Evolutionary conservation across 495 filamentous ascomycete genomes (phyloP), one percentile per base, ranked within the genome.

Genomic region (Acidiella bohemica): DNA sequence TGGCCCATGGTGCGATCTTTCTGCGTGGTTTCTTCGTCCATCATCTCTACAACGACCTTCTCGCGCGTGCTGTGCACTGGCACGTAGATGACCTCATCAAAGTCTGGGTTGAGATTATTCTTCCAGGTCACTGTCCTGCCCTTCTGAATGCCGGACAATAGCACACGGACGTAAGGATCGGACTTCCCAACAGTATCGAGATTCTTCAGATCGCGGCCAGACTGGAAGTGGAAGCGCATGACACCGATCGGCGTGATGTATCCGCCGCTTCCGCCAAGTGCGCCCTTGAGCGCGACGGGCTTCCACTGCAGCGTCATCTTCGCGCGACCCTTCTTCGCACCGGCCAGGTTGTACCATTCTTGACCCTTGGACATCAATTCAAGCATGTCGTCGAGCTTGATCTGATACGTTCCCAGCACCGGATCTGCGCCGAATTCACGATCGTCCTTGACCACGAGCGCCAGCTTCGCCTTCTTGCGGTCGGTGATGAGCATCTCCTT

Each of bases 401-500:
- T 90, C 53, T 94, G 86, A 57, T 93, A 93, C 13, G 74, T 81
- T 33, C 92, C 90, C 21, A 99, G 55, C 24, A 87, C 69, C 23
- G 82, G 84, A 55, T 99, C 85, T n/a, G 75, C 64, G 17, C 72
- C 61, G 36, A 96, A 57, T 38, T 93, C 88, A 32, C 84, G 72
- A 50, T 96, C 90, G 53, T 99, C 90, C 61, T 93, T 99, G 66
- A 99, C 78, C 13, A 83, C 78, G 36, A 96, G 62, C 39, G 87
- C 92, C 32, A 99, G 69, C 47, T 80, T 86, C 31, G 87, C 86
- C 51, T 66, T 73, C 67, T 87, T 94, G 27, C 84, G 75, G 55
- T 99, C 84, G 0, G 86, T 94, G 53, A 99, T 80, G 40, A 99
- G 69, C 47, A 96, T 70, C 53, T 96, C 90, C 62, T 93, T 93